These are phyloP conservation scores for Mycena haematopus DNA, from an alignment of 768 basidiomycete genomes.

Conservation along the genomic window DNA sequence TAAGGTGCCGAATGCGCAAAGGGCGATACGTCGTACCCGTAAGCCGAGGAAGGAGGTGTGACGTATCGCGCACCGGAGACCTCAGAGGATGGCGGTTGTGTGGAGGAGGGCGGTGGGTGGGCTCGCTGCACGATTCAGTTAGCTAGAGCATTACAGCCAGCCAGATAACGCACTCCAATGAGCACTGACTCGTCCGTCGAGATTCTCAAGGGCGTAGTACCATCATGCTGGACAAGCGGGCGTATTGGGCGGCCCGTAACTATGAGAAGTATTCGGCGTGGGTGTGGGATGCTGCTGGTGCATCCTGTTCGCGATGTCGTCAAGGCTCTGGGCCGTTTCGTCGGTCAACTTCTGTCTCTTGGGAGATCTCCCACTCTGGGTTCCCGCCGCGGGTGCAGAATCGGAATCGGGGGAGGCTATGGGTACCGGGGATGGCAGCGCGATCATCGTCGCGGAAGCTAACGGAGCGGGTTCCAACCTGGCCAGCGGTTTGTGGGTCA, in stretches of 20 bases:
- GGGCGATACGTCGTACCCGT: constrained; percentile 12
- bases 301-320: constrained; percentile 2
- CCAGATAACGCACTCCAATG: background rate
- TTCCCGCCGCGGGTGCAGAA: background rate
- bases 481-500: background rate
- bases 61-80: constrained; percentile 9
- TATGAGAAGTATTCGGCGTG: constrained; percentile 3
- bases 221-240: background rate
- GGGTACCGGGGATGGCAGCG: constrained; percentile 9
- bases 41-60: constrained; percentile 2
- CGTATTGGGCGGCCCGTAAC: constrained; percentile 11
- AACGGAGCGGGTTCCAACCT: background rate
- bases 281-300: background rate
- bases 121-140: background rate
- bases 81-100: constrained; percentile 1
- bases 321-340: background rate
- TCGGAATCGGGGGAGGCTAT: constrained; percentile 1
- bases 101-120: constrained; percentile 2
- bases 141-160: background rate
- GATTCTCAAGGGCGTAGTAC: constrained; percentile 1
- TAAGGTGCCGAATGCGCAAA: constrained; percentile 5
- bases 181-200: constrained; percentile 22
- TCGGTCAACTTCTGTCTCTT: constrained; percentile 6
- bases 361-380: background rate
- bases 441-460: constrained; percentile 1